Conservation (phyloP, 106 monocot species). For the Narthecium ossifragum region DNA sequence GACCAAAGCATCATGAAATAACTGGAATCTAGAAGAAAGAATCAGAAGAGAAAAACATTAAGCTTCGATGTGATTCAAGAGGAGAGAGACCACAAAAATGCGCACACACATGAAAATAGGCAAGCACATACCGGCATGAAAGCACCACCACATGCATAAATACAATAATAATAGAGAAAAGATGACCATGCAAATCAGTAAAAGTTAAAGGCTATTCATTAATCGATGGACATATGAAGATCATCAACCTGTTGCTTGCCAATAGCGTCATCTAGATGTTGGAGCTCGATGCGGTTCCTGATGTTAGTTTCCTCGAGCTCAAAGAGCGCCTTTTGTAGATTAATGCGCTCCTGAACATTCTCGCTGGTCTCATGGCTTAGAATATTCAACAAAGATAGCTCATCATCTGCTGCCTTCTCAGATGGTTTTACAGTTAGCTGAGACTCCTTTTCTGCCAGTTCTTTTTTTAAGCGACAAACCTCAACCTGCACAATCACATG, state of each 20-base stretch:
- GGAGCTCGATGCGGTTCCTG: slow-evolving; percentile 83
- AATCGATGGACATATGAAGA: background rate
- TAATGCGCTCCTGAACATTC: slow-evolving; percentile 98
- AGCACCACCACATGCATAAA: too few species aligned
- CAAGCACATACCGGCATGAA: too few species aligned
- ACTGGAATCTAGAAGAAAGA: too few species aligned
- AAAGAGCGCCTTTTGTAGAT: slow-evolving; percentile 91
- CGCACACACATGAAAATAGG: too few species aligned
- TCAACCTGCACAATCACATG: slow-evolving; percentile 76
- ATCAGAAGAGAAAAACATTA: too few species aligned
- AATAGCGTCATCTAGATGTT: slow-evolving; percentile 90
- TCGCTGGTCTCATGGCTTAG: slow-evolving; percentile 90
- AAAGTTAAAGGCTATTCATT: background rate
- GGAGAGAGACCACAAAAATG: too few species aligned
- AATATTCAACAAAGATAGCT: slow-evolving; percentile 87
- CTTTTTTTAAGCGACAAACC: slow-evolving; percentile 74
- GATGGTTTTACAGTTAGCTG: slow-evolving; percentile 61
- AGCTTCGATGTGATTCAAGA: too few species aligned
- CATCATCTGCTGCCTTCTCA: slow-evolving; percentile 67
- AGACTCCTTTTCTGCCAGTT: slow-evolving; percentile 86
- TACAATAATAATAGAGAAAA: too few species aligned
- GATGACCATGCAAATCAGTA: too few species aligned
- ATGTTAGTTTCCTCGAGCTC: slow-evolving; percentile 95
- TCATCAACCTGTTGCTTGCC: slow-evolving; percentile 60
- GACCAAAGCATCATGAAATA: too few species aligned